phyloP scores from a whole-genome alignment of 2,329 filamentous ascomycete species.

The Diaporthe sp. region DNA sequence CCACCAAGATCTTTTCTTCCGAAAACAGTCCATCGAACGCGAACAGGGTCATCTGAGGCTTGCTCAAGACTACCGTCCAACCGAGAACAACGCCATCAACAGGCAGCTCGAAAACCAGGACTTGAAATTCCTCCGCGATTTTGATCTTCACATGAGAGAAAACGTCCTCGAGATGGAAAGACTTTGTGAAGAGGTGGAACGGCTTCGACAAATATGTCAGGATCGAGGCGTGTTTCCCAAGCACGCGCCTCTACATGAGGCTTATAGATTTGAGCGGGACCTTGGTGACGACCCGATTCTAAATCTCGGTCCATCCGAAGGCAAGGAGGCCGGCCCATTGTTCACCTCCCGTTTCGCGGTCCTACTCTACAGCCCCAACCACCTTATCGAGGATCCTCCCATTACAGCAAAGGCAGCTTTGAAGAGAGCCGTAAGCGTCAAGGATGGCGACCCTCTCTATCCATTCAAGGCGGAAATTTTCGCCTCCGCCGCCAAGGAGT shows the following conservation, averaged over 20 bases:
- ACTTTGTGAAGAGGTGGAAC: constrained; percentile 51
- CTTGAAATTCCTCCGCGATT: constrained; percentile 60
- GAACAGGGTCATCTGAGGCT: constrained; percentile 48
- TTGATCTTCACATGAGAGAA: constrained; percentile 52
- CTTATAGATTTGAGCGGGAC: constrained; percentile 56
- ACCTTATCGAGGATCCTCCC: constrained; percentile 57
- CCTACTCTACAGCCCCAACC: constrained; percentile 64
- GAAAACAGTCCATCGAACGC: constrained; percentile 56
- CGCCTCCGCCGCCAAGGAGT: constrained; percentile 62
- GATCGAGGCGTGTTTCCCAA: constrained; percentile 59
- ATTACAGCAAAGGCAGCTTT: constrained; percentile 59
- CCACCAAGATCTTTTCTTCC: constrained; percentile 58
- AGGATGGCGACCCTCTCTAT: constrained; percentile 43
- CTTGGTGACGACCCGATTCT: constrained; percentile 59
- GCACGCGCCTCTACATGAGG: constrained; percentile 56
- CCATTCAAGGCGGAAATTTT: constrained; percentile 54
- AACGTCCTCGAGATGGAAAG: constrained; percentile 52
- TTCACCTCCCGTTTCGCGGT: constrained; percentile 59
- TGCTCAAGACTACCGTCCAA: constrained; percentile 41
- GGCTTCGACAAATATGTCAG: constrained; percentile 57
- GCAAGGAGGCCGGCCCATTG: constrained; percentile 46
- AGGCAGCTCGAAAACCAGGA: constrained; percentile 55
- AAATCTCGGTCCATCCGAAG: constrained; percentile 44
- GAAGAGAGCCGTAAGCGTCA: constrained; percentile 53
- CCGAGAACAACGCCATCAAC: constrained; percentile 41